Evolutionary conservation across 495 filamentous ascomycete genomes (phyloP).

Genomic region (Pyrenopolyporus hunteri): DNA sequence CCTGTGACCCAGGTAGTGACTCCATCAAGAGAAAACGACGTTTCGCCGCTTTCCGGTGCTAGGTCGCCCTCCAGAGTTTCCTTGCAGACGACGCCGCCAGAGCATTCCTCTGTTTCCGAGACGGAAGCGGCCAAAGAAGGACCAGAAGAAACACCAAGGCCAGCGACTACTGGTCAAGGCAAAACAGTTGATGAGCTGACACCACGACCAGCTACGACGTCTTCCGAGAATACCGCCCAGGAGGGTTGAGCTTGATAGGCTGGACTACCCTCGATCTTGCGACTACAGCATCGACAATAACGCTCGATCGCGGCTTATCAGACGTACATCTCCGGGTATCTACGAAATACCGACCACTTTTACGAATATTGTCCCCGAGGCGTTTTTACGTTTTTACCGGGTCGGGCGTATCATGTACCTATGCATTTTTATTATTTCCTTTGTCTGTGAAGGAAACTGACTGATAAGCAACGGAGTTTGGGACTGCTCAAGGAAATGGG

Average conservation of each 20-base stretch:
- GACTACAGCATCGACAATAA: not conserved
- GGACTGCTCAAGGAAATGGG: constrained; percentile 13
- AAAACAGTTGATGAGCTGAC: constrained; percentile 32
- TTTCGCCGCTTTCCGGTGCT: constrained; percentile 21
- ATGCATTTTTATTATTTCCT: constrained; percentile 30
- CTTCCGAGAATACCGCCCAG: constrained; percentile 14
- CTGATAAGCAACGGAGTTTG: constrained; percentile 38
- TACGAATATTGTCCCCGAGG: too few species aligned
- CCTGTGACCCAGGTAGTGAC: constrained; percentile 50
- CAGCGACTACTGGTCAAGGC: constrained; percentile 10
- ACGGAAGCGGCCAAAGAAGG: not conserved
- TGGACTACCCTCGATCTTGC: not conserved
- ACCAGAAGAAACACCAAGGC: constrained; percentile 35
- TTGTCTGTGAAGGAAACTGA: constrained; percentile 30
- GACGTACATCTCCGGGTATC: too few species aligned
- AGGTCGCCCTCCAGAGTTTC: constrained; percentile 9
- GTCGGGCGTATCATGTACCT: constrained; percentile 26
- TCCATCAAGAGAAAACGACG: constrained; percentile 42
- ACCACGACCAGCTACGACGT: constrained; percentile 23
- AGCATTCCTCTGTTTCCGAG: constrained; percentile 20
- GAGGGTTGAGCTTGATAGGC: constrained; percentile 1
- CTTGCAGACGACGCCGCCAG: constrained; percentile 31
- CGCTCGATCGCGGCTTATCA: too few species aligned
- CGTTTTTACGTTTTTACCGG: constrained; percentile 38
- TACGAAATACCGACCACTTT: too few species aligned